These are phyloP conservation scores for Ogataea haglerorum DNA, from an alignment of 805 yeast genomes.

Conservation along the genomic window DNA sequence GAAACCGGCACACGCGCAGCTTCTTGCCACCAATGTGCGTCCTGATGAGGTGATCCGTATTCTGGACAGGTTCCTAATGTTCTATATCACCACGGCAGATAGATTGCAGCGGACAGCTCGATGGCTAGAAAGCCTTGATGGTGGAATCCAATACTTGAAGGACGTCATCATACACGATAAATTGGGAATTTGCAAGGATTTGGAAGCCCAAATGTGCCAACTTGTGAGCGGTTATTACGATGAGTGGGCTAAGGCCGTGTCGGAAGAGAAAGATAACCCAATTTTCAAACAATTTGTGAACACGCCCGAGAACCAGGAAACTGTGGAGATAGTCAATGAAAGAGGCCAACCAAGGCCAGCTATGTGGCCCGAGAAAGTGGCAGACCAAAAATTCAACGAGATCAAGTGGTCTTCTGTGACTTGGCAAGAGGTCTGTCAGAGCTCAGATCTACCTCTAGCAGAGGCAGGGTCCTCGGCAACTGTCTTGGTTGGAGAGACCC, in stretches of 20 bases:
- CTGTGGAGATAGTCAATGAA: conserved; percentile 34
- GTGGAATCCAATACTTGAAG: conserved; percentile 35
- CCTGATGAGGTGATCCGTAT: conserved; percentile 37
- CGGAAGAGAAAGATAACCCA: conserved; percentile 21
- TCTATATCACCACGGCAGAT: conserved; percentile 37
- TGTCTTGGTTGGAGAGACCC: conserved; percentile 34
- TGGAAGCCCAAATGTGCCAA: conserved; percentile 34
- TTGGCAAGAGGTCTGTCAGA: conserved; percentile 30
- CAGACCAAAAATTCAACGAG: conserved; percentile 26
- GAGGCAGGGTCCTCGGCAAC: conserved; percentile 35
- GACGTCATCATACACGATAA: conserved; percentile 35
- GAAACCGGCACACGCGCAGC: conserved; percentile 38
- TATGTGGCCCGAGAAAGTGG: conserved; percentile 32
- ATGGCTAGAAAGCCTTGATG: conserved; percentile 36
- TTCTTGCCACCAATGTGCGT: conserved; percentile 32
- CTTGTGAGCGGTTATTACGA: conserved; percentile 35
- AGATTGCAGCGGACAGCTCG: conserved; percentile 37
- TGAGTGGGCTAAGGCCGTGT: conserved; percentile 34
- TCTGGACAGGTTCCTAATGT: conserved; percentile 37
- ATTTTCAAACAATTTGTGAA: conserved; percentile 34
- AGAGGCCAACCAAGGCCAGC: conserved; percentile 38
- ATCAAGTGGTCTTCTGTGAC: conserved; percentile 32
- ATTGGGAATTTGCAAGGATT: conserved; percentile 33
- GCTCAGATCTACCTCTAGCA: conserved; percentile 27
- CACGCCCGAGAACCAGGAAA: conserved; percentile 29